Conservation (phyloP, 2,329 filamentous ascomycete genomes). For the Bisporella sp. region DNA sequence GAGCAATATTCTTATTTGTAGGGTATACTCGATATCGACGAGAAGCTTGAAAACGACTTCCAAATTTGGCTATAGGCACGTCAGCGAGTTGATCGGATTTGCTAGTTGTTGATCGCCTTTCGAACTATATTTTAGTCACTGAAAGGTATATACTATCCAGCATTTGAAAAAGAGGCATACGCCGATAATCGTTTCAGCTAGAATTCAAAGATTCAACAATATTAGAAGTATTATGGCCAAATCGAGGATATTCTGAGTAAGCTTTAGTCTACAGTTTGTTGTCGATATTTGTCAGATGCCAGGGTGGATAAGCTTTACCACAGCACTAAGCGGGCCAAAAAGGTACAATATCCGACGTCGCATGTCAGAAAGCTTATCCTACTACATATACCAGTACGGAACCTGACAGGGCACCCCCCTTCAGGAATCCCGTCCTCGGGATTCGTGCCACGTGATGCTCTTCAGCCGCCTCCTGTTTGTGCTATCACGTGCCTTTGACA, state of each 20-base stretch:
- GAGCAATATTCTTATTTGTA: background rate
- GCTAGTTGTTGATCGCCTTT: background rate
- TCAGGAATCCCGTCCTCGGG: too few relatives aligned
- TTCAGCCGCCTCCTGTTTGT: too few relatives aligned
- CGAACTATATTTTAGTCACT: background rate
- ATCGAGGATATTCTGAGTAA: background rate
- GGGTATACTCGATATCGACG: background rate
- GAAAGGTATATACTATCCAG: background rate
- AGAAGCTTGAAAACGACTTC: background rate
- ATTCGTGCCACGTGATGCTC: too few relatives aligned
- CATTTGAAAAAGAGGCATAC: background rate
- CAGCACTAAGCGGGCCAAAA: too few relatives aligned
- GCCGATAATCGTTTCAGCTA: background rate
- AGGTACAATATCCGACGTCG: too few relatives aligned
- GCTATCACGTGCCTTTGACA: too few relatives aligned
- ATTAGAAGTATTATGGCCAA: background rate
- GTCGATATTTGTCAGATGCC: too few relatives aligned
- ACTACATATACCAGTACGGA: too few relatives aligned
- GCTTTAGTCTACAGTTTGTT: background rate
- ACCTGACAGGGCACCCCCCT: too few relatives aligned
- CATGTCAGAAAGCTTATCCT: too few relatives aligned
- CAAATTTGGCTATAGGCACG: background rate
- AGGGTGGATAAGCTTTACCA: too few relatives aligned
- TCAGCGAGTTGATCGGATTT: background rate
- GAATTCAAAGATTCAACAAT: background rate